Conservation (phyloP, 192 early-diverging fungal species). For the Rhizophagus clarus region DNA sequence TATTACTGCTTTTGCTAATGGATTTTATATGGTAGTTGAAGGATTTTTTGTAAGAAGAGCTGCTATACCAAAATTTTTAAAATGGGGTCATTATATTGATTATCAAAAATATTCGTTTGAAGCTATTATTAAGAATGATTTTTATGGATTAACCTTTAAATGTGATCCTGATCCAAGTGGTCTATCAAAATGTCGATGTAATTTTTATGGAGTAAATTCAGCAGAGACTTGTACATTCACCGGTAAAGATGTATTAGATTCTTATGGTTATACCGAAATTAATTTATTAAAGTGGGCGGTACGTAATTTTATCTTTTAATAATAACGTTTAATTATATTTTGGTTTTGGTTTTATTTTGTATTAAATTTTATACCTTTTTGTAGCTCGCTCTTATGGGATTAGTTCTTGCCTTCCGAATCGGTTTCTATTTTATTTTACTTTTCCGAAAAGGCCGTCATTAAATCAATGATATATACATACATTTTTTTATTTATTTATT, state of each 20-base stretch:
- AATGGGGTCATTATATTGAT: constrained; percentile 20
- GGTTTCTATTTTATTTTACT: not conserved
- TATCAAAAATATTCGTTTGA: constrained; percentile 27
- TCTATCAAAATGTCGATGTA: not conserved
- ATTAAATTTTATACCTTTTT: not conserved
- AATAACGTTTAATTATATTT: not conserved
- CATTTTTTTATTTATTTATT: no score
- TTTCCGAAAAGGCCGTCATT: not conserved
- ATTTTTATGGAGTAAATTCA: not conserved
- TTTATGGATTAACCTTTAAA: constrained; percentile 2
- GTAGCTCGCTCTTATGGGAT: constrained; percentile 7
- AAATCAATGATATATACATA: not conserved
- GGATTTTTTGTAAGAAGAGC: constrained; percentile 7
- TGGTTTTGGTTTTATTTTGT: no score
- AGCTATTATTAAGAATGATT: constrained; percentile 3
- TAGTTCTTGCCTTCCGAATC: not conserved
- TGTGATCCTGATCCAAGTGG: not conserved
- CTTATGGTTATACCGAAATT: not conserved
- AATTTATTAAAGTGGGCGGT: not conserved
- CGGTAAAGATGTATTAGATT: constrained; percentile 13
- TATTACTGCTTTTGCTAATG: constrained; percentile 17
- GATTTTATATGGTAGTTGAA: constrained; percentile 21
- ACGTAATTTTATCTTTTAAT: not conserved
- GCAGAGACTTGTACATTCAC: not conserved
- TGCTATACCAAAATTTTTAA: not conserved